Evolutionary conservation across 495 filamentous ascomycete genomes (phyloP), one percentile per base, ranked within the genome.

Genomic region (Entonaema liquescens): DNA sequence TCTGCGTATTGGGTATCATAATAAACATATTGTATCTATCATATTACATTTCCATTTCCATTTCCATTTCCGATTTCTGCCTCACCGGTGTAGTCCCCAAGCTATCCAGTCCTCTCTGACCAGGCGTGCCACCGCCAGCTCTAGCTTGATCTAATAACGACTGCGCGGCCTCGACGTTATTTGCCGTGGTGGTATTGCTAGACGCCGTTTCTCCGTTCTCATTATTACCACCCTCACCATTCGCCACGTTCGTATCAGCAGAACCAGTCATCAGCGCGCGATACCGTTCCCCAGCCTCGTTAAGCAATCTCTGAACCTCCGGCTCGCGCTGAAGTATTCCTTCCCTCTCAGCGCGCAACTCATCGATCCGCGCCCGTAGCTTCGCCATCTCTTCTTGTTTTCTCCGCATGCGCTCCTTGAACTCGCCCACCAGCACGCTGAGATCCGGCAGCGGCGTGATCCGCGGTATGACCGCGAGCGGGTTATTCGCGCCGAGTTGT

Each of bases 231-330:
- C 33, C 40, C 7, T 13, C 36, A 21, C 7, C 62, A 7, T 29
- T 17, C 12, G 61, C 68, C 11, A 29, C 59, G 11, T 40, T 47
- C 35, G 19, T n/a, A 62, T 36, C 52, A 28, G 7, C 29, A 53
- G 29, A 42, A 31, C 73, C 78, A 28, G 72, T 69, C 55, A 81
- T 80, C 63, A 83, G 75, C 11, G 67, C 78, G 26, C 82, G 79
- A 78, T 93, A 97, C 63, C 90, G 88, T 56, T 92, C 92, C 0
- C 92, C 93, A 0, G 93, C 91, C 76, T 96, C 91, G 75, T 91
- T 90, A 59, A 98, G 83, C 63, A 94, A 80, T 29, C 83, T 84
- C 79, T 97, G 94, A 5, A 97, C 90, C 80, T 95, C 92, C 19
- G 85, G 87, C 80, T 97, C 91, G 36, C 93, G 83, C 50, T 85